Conservation (phyloP, 2,329 filamentous ascomycete species). For the Cephalotrichum gorgonifer region DNA sequence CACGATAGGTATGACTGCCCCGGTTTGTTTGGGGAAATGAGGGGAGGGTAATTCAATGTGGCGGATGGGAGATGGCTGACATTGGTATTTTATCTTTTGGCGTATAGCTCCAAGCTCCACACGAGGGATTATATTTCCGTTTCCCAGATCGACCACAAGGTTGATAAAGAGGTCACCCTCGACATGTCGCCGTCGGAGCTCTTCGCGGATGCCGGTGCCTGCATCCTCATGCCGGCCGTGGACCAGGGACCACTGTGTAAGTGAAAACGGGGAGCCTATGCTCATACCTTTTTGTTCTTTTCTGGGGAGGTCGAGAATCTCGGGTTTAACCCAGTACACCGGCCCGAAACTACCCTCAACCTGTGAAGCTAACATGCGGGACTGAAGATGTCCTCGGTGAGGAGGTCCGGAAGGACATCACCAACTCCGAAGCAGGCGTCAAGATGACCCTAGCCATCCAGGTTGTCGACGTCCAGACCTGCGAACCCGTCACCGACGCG, state of each 20-base stretch:
- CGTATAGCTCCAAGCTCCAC: conserved; percentile 1
- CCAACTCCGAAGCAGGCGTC: conserved; percentile 22
- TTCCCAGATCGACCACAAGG: conserved; percentile 21
- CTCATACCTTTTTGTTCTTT: too few relatives aligned
- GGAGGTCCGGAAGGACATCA: conserved; percentile 12
- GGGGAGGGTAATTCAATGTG: neutral
- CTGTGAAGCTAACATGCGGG: neutral
- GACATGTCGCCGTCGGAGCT: conserved; percentile 19
- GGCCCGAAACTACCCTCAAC: too few relatives aligned
- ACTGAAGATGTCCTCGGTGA: conserved; percentile 10
- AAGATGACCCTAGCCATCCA: conserved; percentile 33
- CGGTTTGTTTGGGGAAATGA: neutral
- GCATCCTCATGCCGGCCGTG: conserved; percentile 37
- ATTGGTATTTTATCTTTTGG: neutral
- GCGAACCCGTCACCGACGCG: conserved; percentile 9
- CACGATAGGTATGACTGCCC: neutral
- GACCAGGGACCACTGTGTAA: conserved; percentile 37
- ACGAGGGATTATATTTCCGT: conserved; percentile 5
- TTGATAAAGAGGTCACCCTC: conserved; percentile 21
- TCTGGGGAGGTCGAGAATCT: too few relatives aligned
- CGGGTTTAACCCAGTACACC: too few relatives aligned
- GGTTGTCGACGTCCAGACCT: conserved; percentile 10
- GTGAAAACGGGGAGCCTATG: too few relatives aligned
- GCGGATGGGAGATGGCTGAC: neutral
- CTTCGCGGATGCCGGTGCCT: conserved; percentile 29